phyloP scores from a whole-genome alignment of 2,329 filamentous ascomycete genomes.

The Drechslerella stenobrocha region DNA sequence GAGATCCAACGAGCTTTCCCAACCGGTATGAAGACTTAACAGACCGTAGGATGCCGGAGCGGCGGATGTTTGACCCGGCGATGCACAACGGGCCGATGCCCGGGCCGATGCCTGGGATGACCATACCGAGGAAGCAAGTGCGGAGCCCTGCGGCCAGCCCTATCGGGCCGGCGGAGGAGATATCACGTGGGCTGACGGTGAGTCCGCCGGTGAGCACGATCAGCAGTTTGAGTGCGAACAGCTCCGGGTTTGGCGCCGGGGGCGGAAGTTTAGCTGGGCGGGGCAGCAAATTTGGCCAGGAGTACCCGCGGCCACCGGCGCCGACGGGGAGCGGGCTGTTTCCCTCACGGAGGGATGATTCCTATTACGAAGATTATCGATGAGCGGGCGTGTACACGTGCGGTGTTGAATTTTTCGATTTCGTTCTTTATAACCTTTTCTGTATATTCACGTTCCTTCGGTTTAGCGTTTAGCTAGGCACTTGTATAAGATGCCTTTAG shows the following conservation, averaged over 20 bases:
- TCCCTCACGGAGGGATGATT: constrained; percentile 20
- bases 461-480: no score
- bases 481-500: no score
- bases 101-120: constrained; percentile 9
- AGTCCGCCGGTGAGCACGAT: constrained; percentile 35
- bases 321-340: constrained; percentile 29
- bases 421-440: constrained; percentile 8
- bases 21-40: constrained; percentile 41
- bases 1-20: constrained; percentile 23
- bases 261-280: constrained; percentile 32
- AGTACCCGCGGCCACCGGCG: constrained; percentile 36
- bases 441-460: not conserved
- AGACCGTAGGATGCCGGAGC: constrained; percentile 13
- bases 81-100: constrained; percentile 22
- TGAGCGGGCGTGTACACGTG: not conserved
- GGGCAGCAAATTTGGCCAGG: constrained; percentile 9
- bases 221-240: constrained; percentile 20
- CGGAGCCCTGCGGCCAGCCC: constrained; percentile 14
- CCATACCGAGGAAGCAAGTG: constrained; percentile 40
- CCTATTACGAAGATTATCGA: constrained; percentile 34
- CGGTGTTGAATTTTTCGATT: not conserved
- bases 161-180: constrained; percentile 4
- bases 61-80: constrained; percentile 38
- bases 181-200: constrained; percentile 19
- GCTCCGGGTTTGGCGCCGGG: constrained; percentile 36